Evolutionary conservation across 139 green algal species (phyloP), one percentile per base, ranked within the genome.

Genomic region (Trebouxia sp.): DNA sequence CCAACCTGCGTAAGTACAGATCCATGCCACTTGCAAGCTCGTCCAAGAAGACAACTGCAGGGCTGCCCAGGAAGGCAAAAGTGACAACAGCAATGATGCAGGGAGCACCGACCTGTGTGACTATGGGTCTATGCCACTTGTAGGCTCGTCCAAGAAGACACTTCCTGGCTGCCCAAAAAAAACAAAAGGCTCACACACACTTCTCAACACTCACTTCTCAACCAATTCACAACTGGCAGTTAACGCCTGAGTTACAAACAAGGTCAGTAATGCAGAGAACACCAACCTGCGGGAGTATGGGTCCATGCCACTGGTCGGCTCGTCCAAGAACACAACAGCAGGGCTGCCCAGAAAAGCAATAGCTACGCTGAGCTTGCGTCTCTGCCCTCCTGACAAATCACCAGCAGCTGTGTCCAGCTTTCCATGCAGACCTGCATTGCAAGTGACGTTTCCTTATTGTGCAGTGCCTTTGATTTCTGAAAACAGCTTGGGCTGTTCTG

Each of bases 1-100:
- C 5, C 20, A 69, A 79, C 79, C 79, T 48, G 17, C 91, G 81
- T 32, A 84, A 88, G 83, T 91, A 90, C 30, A 92, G 93, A 80
- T 97, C 93, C 92, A 97, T 95, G n/a, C 91, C 92, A 17, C 66
- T 89, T 17, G 93, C 97, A 12, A 90, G 92, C 86, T 96, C 91
- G 55, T 96, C 92, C 76, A 96, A 83, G 45, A 93, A 88, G 22
- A 92, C 88, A 20, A 92, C 81, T 22, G 80, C 66, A 26, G 93
- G 93, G 50, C 82, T 50, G 10, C 91, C 92, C 45, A 97, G 55
- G 85, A 97, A 91, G 3, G 92, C 91, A 28, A 95, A 91, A 24
- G 91, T 90, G 56, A 69, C 11, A 37, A 37, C 12, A 14, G n/a
- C 56, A 39, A 1, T 17, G 11, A 69, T 17, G 56, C n/a, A 37